These are phyloP conservation scores for Penicillium digitatum DNA, from an alignment of 2,329 filamentous ascomycete genomes.

Conservation along the genomic window DNA sequence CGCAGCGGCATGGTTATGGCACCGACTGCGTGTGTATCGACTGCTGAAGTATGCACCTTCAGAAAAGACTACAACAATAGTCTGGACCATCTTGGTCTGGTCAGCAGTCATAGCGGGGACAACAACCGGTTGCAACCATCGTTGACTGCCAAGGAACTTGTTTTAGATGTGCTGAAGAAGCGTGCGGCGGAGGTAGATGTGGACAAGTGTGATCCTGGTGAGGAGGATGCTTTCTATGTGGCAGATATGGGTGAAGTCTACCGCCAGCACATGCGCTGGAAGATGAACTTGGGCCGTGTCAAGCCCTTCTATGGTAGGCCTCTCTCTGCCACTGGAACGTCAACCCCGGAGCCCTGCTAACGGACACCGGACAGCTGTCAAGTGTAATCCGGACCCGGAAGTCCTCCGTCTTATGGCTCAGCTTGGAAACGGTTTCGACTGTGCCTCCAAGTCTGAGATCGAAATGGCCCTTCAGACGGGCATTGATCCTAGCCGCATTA, in stretches of 20 bases:
- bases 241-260: constrained; percentile 98
- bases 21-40: constrained; percentile 60
- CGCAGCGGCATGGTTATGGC: constrained; percentile 60
- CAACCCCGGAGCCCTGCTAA: constrained; percentile 1
- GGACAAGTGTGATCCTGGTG: constrained; percentile 82
- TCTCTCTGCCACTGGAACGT: neutral
- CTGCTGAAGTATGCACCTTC: constrained; percentile 44
- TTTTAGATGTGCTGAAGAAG: constrained; percentile 79
- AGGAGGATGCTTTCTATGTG: constrained; percentile 97
- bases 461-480: constrained; percentile 82
- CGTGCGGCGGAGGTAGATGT: constrained; percentile 80
- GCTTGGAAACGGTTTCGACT: constrained; percentile 94
- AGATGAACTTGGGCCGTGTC: constrained; percentile 84
- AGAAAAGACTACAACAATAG: constrained; percentile 33
- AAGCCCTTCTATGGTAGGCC: constrained; percentile 89
- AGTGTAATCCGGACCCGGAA: constrained; percentile 93
- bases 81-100: constrained; percentile 27
- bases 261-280: constrained; percentile 97
- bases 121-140: constrained; percentile 39
- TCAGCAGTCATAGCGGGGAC: constrained; percentile 46
- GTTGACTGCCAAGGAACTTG: constrained; percentile 68
- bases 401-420: constrained; percentile 82
- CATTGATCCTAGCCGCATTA: constrained; percentile 83
- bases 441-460: constrained; percentile 95
- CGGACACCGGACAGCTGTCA: constrained; percentile 64